These are phyloP conservation scores for Malassezia caprae DNA, from an alignment of 1,284 basidiomycete genomes.

Conservation along the genomic window DNA sequence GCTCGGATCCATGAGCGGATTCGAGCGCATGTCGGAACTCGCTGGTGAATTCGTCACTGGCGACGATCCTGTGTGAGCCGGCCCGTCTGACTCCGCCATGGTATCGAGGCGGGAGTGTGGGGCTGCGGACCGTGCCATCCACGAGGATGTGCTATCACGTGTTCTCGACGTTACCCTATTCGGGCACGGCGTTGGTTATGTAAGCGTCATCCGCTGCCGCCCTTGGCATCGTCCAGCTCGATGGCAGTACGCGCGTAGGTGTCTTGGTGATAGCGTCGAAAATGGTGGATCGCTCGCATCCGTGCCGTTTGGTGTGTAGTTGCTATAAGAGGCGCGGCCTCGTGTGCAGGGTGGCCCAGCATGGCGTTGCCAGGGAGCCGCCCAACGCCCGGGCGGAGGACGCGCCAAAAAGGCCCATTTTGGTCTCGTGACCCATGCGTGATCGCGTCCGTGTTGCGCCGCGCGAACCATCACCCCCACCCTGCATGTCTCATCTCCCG, in stretches of 20 bases:
- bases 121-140: neutral
- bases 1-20: neutral
- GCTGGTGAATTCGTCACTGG: neutral
- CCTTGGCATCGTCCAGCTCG: too few relatives aligned
- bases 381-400: too few relatives aligned
- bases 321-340: too few relatives aligned
- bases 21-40: neutral
- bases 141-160: neutral
- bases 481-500: constrained; percentile 21
- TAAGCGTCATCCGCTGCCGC: too few relatives aligned
- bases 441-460: neutral
- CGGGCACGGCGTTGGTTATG: too few relatives aligned
- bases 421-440: neutral
- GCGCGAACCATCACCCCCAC: neutral
- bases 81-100: neutral
- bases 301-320: too few relatives aligned
- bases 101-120: neutral
- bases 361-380: too few relatives aligned
- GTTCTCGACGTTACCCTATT: neutral
- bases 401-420: neutral
- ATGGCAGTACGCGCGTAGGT: too few relatives aligned
- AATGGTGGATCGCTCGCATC: too few relatives aligned
- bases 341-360: too few relatives aligned
- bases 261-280: too few relatives aligned
- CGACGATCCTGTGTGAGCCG: neutral